Conservation (phyloP, 805 yeast species). For the Blastobotrys peoriensis region DNA sequence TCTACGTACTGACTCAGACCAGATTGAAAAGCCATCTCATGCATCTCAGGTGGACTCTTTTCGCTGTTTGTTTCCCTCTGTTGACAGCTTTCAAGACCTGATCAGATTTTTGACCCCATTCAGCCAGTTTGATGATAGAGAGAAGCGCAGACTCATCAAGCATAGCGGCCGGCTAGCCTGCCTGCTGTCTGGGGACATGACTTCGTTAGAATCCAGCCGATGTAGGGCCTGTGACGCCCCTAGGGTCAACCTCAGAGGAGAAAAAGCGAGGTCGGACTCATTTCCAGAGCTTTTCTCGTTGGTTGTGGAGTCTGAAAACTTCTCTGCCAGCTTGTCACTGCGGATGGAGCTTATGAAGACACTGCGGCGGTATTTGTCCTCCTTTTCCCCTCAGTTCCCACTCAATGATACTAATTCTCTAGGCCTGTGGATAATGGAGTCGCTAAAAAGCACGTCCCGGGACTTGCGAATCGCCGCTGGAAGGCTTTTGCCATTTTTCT, state of each 20-base stretch:
- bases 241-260: background rate
- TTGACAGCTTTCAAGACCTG: background rate
- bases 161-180: constrained; percentile 1
- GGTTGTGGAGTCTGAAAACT: constrained; percentile 11
- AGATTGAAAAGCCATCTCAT: no score
- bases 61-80: no score
- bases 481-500: constrained; percentile 14
- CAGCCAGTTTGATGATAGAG: background rate
- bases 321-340: constrained; percentile 7
- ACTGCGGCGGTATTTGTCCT: constrained; percentile 9
- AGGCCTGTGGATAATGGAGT: constrained; percentile 15
- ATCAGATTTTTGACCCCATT: background rate
- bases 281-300: constrained; percentile 6
- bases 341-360: constrained; percentile 14
- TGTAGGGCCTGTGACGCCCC: constrained; percentile 1
- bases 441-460: constrained; percentile 17
- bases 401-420: constrained; percentile 8
- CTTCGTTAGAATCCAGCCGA: background rate
- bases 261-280: background rate
- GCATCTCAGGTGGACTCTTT: no score
- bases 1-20: no score
- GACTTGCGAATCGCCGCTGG: constrained; percentile 17
- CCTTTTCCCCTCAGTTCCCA: constrained; percentile 11
- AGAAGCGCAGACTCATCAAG: background rate
- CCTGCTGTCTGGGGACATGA: background rate